These are phyloP conservation scores for Verticillium longisporum DNA, from an alignment of 2,329 filamentous ascomycete species.

Conservation along the genomic window DNA sequence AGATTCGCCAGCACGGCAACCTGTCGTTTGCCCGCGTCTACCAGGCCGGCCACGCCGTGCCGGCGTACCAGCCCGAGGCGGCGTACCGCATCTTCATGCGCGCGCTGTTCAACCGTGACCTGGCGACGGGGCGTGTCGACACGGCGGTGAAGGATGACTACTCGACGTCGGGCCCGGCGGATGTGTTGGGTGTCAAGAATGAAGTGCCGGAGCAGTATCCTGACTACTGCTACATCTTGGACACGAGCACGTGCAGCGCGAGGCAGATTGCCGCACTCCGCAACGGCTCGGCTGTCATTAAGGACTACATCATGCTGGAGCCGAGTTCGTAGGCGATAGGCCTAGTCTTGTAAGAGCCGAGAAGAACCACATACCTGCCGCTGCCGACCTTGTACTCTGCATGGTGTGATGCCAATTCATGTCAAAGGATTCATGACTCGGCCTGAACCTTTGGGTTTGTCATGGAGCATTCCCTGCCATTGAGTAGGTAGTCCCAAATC, in stretches of 20 bases:
- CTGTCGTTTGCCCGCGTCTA: constrained; percentile 52
- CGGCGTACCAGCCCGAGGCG: constrained; percentile 41
- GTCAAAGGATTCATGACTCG: no score
- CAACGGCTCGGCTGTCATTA: constrained; percentile 7
- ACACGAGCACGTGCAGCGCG: constrained; percentile 15
- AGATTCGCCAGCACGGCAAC: constrained; percentile 62
- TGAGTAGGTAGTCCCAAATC: no score
- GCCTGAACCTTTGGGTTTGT: no score
- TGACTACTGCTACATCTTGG: constrained; percentile 17
- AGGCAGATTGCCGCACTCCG: constrained; percentile 8
- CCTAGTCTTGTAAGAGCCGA: no score
- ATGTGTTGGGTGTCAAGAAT: constrained; percentile 12
- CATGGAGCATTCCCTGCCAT: no score
- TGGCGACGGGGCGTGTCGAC: constrained; percentile 14
- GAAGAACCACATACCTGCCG: no score
- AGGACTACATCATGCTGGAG: constrained; percentile 10
- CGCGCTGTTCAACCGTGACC: constrained; percentile 20
- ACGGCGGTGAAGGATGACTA: constrained; percentile 10
- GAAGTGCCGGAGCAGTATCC: constrained; percentile 14
- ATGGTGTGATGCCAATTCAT: no score
- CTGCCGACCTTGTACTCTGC: no score
- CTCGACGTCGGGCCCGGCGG: constrained; percentile 12
- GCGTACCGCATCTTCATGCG: constrained; percentile 42
- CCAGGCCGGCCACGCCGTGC: constrained; percentile 50
- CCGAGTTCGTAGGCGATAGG: neutral